A percentile compares a stretch with the other conserved stretches of the same genome.
Conservation (phyloP, 164 flowering plant species). For the grape (Vitis vinifera) region ASM3070453v1 NC_081821.1:9189501-9190000, state of each 20-base stretch:
- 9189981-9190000: slow-evolving; percentile 45
- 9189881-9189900: slow-evolving; percentile 57
- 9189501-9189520: slow-evolving; percentile 27
- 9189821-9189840: slow-evolving; percentile 64
- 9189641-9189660: slow-evolving; percentile 40
- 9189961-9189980: slow-evolving; percentile 52
- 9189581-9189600: slow-evolving; percentile 22
- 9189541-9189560: slow-evolving; percentile 49
- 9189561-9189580: slow-evolving; percentile 32
- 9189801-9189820: slow-evolving; percentile 54
- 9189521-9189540: slow-evolving; percentile 52
- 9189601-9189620: slow-evolving; percentile 30
- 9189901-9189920: slow-evolving; percentile 52
- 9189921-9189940: slow-evolving; percentile 47
- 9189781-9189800: slow-evolving; percentile 55
- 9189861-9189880: slow-evolving; percentile 42
- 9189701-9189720: slow-evolving; percentile 30
- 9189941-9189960: slow-evolving; percentile 41
- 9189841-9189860: slow-evolving; percentile 36
- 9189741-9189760: slow-evolving; percentile 38
- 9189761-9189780: slow-evolving; percentile 49
- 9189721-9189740: slow-evolving; percentile 22
- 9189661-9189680: slow-evolving; percentile 36
- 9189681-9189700: slow-evolving; percentile 34
- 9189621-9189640: slow-evolving; percentile 44